Conservation (phyloP, 129 eudicot genomes). For the Silybum marianum region DNA sequence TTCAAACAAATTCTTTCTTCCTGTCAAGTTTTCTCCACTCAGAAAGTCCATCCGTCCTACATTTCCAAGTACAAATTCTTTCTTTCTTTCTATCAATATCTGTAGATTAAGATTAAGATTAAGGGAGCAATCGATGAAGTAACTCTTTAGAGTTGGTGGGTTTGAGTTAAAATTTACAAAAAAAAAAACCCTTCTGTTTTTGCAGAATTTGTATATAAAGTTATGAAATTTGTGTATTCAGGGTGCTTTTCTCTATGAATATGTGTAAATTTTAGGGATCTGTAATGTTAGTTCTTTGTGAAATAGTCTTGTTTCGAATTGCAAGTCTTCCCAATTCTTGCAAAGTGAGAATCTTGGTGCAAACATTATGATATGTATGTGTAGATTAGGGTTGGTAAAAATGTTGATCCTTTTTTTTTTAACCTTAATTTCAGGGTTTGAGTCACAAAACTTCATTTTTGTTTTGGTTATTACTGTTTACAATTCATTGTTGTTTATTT, state of each 20-base stretch:
- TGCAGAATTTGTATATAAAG: not conserved
- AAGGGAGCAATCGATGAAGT: not conserved
- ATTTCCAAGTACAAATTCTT: conserved; percentile 47
- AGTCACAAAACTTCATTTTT: not conserved
- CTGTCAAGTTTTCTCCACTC: conserved; percentile 27
- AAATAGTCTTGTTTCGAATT: not conserved
- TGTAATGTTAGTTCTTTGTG: not conserved
- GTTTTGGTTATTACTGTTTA: too few relatives aligned
- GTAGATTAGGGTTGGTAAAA: not conserved
- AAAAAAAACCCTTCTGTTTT: not conserved
- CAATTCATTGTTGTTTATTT: too few relatives aligned
- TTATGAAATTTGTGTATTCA: not conserved
- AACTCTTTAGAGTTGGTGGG: not conserved
- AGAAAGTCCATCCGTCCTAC: conserved; percentile 34
- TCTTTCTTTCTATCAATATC: not conserved
- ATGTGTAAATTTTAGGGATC: conserved; percentile 23
- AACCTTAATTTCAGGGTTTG: not conserved
- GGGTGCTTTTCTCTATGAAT: not conserved
- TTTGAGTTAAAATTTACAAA: not conserved
- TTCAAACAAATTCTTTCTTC: conserved; percentile 22
- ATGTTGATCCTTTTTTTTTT: not conserved
- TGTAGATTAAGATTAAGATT: not conserved
- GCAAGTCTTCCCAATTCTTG: not conserved
- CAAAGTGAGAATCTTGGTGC: not conserved
- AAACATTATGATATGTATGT: not conserved